Evolutionary conservation across 345 rosid species (phyloP).

Genomic region (Gossypium sturtianum): DNA sequence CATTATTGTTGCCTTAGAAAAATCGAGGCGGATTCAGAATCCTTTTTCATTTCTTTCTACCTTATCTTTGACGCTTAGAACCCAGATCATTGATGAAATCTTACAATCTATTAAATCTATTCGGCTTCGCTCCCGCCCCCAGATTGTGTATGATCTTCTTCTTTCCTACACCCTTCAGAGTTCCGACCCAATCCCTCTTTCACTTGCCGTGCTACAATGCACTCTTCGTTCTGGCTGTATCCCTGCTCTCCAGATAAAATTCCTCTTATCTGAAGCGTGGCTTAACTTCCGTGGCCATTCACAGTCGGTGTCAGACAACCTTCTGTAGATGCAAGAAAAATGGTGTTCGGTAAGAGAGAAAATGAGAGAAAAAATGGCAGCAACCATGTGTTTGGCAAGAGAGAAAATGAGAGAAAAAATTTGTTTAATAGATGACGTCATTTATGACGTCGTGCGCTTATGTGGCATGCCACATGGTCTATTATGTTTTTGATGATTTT

Average conservation of each 20-base stretch:
- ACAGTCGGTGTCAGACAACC: conserved; percentile 30
- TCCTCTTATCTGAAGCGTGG: conserved; percentile 61
- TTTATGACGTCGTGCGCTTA: no score
- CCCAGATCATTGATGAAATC: conserved; percentile 50
- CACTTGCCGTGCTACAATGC: conserved; percentile 63
- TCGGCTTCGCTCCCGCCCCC: conserved; percentile 49
- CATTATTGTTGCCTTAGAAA: conserved; percentile 38
- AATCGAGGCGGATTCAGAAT: conserved; percentile 35
- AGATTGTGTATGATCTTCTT: conserved; percentile 43
- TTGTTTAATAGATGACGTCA: no score
- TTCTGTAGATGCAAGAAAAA: conserved; percentile 44
- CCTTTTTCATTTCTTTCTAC: conserved; percentile 64
- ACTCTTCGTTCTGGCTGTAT: conserved; percentile 69
- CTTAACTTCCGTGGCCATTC: conserved; percentile 28
- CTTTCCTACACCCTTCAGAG: conserved; percentile 62
- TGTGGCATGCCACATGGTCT: no score
- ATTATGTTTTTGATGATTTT: no score
- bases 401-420: no score
- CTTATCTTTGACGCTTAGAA: conserved; percentile 35
- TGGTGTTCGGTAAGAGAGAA: no score
- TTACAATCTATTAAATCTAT: conserved; percentile 50
- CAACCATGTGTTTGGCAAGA: no score
- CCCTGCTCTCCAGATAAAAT: conserved; percentile 53
- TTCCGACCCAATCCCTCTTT: conserved; percentile 52
- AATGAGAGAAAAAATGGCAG: no score